Evolutionary conservation across 2,329 filamentous ascomycete genomes (phyloP), one percentile per base, ranked within the genome.

Genomic region (Alternaria ethzedia): DNA sequence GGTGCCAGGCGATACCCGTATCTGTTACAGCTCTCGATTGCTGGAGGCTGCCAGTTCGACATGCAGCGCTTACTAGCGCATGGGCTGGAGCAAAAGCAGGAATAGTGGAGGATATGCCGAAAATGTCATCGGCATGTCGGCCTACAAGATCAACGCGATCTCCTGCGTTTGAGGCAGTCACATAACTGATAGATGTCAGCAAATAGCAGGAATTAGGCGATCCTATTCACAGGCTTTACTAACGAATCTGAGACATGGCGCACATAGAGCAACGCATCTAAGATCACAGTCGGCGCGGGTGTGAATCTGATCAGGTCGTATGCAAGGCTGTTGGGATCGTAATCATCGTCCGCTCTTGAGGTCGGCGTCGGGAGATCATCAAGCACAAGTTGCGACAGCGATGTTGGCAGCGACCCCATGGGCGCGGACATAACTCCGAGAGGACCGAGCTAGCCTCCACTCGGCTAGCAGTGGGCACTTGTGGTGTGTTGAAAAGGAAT

Each of bases 191-290:
- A 25, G 9, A 25, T n/a, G 49, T 52, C 36, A 52, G 49, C 20
- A 41, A 25, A 23, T 25, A 15, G 7, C 15, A 25, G 5, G 28
- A 12, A 2, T 41, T 32, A 6, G 20, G n/a, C 28, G 20, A n/a
- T 15, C 13, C 20, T n/a, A 23, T 10, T 41, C 30, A 6, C n/a
- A 21, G 28, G 20, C 49, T 52, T 8, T 20, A 52, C 49, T 52
- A 52, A 52, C 49, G 81, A 83, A 32, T 82, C 75, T 4, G 84
- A 86, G 4, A 82, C 79, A 54, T 83, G 70, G 26, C 66, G 59
- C 43, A 79, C 69, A 69, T 90, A 91, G 56, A 97, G 82, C 63
- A 87, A 82, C 13, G 67, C 60, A 59, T 76, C 70, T 15, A 78
- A 57, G 13, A 78, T 59, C 47, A 78, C 44, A n/a, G 75, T 79